These are phyloP conservation scores for Ogataea thermomethanolica DNA, from an alignment of 805 yeast genomes.

Conservation along the genomic window DNA sequence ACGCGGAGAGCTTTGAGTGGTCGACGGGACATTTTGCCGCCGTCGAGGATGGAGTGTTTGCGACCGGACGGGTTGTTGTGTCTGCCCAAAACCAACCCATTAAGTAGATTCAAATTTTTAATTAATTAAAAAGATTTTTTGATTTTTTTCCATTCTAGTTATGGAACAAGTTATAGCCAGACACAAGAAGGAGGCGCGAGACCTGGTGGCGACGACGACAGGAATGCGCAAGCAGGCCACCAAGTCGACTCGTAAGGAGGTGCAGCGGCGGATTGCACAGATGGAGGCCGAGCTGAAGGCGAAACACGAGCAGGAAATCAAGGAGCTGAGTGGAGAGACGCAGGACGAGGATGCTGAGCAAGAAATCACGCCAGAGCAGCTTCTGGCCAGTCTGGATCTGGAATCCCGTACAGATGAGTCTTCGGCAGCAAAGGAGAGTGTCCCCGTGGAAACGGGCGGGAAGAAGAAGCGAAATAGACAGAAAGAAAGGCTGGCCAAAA, in stretches of 20 bases:
- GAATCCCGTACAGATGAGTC: constrained; percentile 38
- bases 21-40: constrained; percentile 29
- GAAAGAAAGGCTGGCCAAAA: constrained; percentile 73
- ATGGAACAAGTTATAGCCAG: constrained; percentile 50
- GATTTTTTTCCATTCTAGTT: background rate
- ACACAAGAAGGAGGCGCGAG: constrained; percentile 68
- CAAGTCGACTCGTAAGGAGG: constrained; percentile 70
- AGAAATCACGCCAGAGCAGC: constrained; percentile 62
- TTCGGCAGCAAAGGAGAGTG: constrained; percentile 29
- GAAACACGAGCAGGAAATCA: constrained; percentile 54
- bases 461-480: constrained; percentile 69
- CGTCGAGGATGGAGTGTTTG: background rate
- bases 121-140: background rate
- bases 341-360: constrained; percentile 25
- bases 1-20: constrained; percentile 23
- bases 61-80: constrained; percentile 4
- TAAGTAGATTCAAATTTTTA: background rate
- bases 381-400: constrained; percentile 40
- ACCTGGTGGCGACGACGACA: constrained; percentile 63
- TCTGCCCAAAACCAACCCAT: constrained; percentile 92
- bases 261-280: constrained; percentile 53
- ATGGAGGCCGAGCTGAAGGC: constrained; percentile 53
- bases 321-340: constrained; percentile 15
- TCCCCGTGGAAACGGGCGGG: constrained; percentile 6
- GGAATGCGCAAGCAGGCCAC: constrained; percentile 81